Conservation (phyloP, 257 asterid species). For the Nicotiana benthamiana region DNA sequence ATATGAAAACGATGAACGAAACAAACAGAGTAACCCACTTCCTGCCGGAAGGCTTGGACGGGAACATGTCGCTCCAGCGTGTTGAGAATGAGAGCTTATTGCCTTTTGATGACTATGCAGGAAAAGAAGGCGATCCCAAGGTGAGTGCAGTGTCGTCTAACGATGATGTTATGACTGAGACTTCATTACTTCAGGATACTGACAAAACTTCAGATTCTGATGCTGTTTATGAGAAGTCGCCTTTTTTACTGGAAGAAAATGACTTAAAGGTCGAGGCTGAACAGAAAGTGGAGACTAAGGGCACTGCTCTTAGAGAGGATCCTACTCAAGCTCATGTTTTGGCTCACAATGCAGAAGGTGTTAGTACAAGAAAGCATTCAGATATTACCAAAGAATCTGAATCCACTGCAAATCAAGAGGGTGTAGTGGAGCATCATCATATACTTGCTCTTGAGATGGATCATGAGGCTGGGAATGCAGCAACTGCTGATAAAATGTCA, state of each 20-base stretch:
- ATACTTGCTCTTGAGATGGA: background rate
- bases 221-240: conserved; percentile 10
- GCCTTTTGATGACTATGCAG: background rate
- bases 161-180: conserved; percentile 12
- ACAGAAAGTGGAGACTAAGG: conserved; percentile 6
- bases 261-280: conserved; percentile 18
- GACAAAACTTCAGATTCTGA: conserved; percentile 15
- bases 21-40: conserved; percentile 17
- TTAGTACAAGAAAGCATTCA: conserved; percentile 5
- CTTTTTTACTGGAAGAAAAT: conserved; percentile 9
- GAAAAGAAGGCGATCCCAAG: background rate
- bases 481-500: background rate
- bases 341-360: conserved; percentile 13
- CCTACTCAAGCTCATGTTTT: conserved; percentile 11
- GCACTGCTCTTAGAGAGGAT: conserved; percentile 13
- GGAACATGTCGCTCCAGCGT: conserved; percentile 19
- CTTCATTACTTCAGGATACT: conserved; percentile 17
- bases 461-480: background rate
- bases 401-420: background rate
- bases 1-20: conserved; percentile 11
- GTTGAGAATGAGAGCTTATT: conserved; percentile 13
- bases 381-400: conserved; percentile 1
- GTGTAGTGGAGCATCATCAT: background rate
- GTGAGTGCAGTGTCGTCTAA: conserved; percentile 1
- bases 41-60: conserved; percentile 23